phyloP scores from a whole-genome alignment of 805 yeast species.

The Saccharomycopsis sp. region DNA sequence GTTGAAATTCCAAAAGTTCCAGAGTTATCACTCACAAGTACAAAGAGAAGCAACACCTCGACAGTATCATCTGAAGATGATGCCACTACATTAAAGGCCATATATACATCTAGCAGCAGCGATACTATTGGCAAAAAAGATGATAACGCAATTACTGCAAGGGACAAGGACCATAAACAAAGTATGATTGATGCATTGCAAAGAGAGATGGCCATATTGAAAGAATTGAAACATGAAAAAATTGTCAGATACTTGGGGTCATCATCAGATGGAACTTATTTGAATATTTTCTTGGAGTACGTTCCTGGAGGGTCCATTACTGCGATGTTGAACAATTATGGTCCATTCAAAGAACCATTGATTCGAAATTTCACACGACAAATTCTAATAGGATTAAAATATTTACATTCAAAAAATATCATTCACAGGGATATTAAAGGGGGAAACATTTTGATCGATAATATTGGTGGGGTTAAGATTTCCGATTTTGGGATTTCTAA shows the following conservation, averaged over 20 bases:
- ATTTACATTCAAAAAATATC: slow-evolving; percentile 49
- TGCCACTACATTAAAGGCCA: slow-evolving; percentile 11
- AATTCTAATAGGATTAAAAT: slow-evolving; percentile 47
- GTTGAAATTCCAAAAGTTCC: slow-evolving; percentile 57
- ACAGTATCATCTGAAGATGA: slow-evolving; percentile 21
- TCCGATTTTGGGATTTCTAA: slow-evolving; percentile 64
- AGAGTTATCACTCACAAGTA: slow-evolving; percentile 29
- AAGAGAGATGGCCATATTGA: slow-evolving; percentile 36
- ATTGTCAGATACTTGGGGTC: slow-evolving; percentile 55
- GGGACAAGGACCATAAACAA: slow-evolving; percentile 22
- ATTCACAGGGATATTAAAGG: slow-evolving; percentile 63
- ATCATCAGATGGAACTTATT: slow-evolving; percentile 18
- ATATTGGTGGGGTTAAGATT: slow-evolving; percentile 54
- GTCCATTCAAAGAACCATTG: slow-evolving; percentile 56
- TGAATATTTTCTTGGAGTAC: slow-evolving; percentile 31
- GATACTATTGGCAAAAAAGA: slow-evolving; percentile 8
- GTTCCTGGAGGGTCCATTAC: slow-evolving; percentile 44
- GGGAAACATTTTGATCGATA: slow-evolving; percentile 53
- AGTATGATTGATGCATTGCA: slow-evolving; percentile 69
- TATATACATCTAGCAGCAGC: slow-evolving; percentile 4
- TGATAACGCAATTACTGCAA: slow-evolving; percentile 1
- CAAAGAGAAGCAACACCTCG: slow-evolving; percentile 27
- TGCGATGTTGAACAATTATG: slow-evolving; percentile 49
- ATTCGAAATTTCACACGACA: slow-evolving; percentile 49
- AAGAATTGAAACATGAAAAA: slow-evolving; percentile 49